Evolutionary conservation across 2,329 filamentous ascomycete genomes (phyloP).

Genomic region (Diaporthe aspalathi): DNA sequence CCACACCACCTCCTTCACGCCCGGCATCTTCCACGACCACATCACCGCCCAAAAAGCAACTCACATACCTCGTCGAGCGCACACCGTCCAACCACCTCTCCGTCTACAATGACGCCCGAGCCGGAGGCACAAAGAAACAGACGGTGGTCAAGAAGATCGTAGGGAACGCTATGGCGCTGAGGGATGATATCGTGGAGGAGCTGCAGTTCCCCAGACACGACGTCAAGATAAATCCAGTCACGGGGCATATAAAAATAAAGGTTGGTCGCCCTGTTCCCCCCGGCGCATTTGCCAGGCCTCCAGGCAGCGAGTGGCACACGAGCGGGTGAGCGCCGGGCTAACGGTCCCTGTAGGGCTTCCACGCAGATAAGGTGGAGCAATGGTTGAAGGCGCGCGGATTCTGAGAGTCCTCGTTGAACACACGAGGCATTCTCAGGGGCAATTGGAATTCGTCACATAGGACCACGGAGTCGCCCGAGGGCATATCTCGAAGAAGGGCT

Average conservation of each 20-base stretch:
- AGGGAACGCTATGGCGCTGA: slow-evolving; percentile 74
- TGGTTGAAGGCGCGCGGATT: slow-evolving; percentile 41
- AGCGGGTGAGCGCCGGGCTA: not conserved
- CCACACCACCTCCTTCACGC: slow-evolving; percentile 36
- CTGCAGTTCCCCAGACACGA: slow-evolving; percentile 68
- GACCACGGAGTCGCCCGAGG: not conserved
- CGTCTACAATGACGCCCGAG: slow-evolving; percentile 79
- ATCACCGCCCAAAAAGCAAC: slow-evolving; percentile 48
- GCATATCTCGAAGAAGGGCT: not conserved
- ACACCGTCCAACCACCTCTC: slow-evolving; percentile 78
- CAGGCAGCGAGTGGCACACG: not conserved
- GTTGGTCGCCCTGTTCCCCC: slow-evolving; percentile 55
- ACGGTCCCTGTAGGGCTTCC: slow-evolving; percentile 23
- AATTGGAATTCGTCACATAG: too few relatives aligned
- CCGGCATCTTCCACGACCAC: slow-evolving; percentile 25
- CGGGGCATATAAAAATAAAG: slow-evolving; percentile 80
- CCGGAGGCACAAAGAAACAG: slow-evolving; percentile 79
- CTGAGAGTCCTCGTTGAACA: not conserved
- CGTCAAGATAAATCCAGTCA: slow-evolving; percentile 68
- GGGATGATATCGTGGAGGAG: slow-evolving; percentile 69
- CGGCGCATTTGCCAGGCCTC: not conserved
- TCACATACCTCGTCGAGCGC: slow-evolving; percentile 78
- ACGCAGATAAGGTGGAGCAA: slow-evolving; percentile 35
- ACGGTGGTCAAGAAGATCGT: slow-evolving; percentile 84
- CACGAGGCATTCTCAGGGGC: not conserved